Evolutionary conservation across 176 grass and related monocot species (phyloP).

Genomic region (Tillandsia fasciculata): DNA sequence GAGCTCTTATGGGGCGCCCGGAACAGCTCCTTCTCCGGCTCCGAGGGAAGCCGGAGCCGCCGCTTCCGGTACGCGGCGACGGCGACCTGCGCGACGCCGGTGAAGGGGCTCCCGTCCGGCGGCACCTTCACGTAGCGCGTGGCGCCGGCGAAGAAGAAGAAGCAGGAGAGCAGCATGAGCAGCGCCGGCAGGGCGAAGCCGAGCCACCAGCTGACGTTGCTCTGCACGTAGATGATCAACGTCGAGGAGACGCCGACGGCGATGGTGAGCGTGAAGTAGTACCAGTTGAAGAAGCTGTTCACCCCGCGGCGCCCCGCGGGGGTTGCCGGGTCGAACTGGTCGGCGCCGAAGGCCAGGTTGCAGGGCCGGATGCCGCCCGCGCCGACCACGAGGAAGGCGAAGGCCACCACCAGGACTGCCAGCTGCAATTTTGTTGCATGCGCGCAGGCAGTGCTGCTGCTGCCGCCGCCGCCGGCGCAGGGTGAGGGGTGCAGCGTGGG

Average conservation of each 20-base stretch:
- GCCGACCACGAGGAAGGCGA: background rate
- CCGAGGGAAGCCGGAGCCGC: background rate
- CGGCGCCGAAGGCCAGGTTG: slow-evolving; percentile 70
- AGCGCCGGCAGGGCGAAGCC: slow-evolving; percentile 51
- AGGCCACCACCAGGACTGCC: slow-evolving; percentile 13
- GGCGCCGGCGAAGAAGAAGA: slow-evolving; percentile 51
- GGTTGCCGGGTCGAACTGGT: slow-evolving; percentile 54
- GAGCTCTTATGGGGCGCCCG: slow-evolving; percentile 31
- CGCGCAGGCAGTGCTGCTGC: background rate
- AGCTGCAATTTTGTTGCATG: slow-evolving; percentile 23
- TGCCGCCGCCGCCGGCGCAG: background rate
- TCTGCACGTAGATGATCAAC: slow-evolving; percentile 75
- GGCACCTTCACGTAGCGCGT: slow-evolving; percentile 44
- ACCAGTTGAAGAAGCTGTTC: slow-evolving; percentile 37
- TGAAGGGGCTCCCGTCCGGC: slow-evolving; percentile 54
- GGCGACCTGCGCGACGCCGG: slow-evolving; percentile 29
- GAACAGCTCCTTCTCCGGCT: slow-evolving; percentile 29
- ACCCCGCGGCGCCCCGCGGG: slow-evolving; percentile 6
- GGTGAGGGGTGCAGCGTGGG: slow-evolving; percentile 32
- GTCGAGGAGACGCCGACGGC: slow-evolving; percentile 48
- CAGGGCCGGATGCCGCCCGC: slow-evolving; percentile 74
- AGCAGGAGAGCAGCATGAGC: slow-evolving; percentile 45
- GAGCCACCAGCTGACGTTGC: slow-evolving; percentile 52
- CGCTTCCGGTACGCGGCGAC: slow-evolving; percentile 39
- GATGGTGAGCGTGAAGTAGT: slow-evolving; percentile 71